Conservation (phyloP, 129 eudicot genomes). For the Flaveria bidentis region DNA sequence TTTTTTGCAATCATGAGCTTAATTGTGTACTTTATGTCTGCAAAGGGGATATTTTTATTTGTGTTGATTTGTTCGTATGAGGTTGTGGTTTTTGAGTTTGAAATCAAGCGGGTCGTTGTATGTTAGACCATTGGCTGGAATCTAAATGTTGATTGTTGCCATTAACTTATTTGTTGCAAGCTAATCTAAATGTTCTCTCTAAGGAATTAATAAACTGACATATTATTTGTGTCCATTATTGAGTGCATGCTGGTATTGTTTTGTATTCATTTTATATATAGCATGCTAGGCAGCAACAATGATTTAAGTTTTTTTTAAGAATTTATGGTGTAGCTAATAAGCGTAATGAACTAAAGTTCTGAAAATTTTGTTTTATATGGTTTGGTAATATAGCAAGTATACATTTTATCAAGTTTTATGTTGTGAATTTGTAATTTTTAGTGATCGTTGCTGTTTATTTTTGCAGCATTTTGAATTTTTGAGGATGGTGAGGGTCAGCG, state of each 20-base stretch:
- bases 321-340: background rate
- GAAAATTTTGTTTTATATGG: background rate
- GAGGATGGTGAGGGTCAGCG: conserved; percentile 71
- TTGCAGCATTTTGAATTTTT: conserved; percentile 35
- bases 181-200: too few species aligned
- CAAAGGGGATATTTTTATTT: background rate
- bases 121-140: background rate
- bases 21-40: background rate
- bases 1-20: background rate
- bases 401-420: background rate
- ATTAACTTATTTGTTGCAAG: too few species aligned
- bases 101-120: too few species aligned
- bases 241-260: background rate
- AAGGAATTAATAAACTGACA: too few species aligned
- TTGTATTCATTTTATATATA: background rate
- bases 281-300: background rate
- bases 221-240: too few species aligned
- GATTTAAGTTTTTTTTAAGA: background rate
- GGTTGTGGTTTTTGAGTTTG: background rate
- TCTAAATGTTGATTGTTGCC: too few species aligned
- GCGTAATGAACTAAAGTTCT: background rate
- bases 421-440: background rate
- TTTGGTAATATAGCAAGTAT: background rate
- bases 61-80: background rate
- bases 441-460: background rate